These are phyloP conservation scores for Paecilomyces fulvus DNA, from an alignment of 2,329 filamentous ascomycete genomes.

Conservation along the genomic window DNA sequence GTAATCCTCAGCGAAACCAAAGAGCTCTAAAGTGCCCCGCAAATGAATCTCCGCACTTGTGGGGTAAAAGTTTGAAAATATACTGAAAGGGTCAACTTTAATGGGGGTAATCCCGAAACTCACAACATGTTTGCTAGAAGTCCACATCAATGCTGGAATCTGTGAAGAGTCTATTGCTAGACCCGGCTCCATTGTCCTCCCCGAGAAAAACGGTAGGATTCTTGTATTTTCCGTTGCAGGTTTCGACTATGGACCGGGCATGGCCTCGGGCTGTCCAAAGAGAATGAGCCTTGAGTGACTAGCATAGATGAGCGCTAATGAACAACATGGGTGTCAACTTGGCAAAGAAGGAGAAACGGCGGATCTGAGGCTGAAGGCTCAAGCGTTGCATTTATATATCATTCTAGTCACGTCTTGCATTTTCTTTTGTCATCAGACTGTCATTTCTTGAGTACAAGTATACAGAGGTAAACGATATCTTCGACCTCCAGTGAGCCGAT, in stretches of 20 bases:
- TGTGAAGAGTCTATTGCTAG: background rate
- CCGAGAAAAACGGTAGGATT: background rate
- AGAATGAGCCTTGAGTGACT: background rate
- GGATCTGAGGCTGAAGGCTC: background rate
- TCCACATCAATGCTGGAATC: background rate
- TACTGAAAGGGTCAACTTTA: background rate
- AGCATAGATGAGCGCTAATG: background rate
- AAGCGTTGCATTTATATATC: background rate
- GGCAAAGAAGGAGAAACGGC: background rate
- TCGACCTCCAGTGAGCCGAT: background rate
- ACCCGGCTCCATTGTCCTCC: background rate
- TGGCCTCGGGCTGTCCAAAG: background rate
- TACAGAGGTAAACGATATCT: background rate
- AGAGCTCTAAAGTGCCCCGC: background rate
- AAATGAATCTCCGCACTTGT: background rate
- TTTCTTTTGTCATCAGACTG: background rate
- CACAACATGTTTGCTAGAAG: background rate
- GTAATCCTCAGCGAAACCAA: background rate
- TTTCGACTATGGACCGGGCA: background rate
- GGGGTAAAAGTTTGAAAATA: background rate
- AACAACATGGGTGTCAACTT: background rate
- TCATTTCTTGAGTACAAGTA: background rate
- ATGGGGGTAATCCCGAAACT: background rate
- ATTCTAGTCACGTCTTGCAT: background rate
- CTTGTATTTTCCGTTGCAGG: background rate